Evolutionary conservation across 192 early-diverging fungal genomes (phyloP).

Genomic region (Pecoramyces ruminantium): DNA sequence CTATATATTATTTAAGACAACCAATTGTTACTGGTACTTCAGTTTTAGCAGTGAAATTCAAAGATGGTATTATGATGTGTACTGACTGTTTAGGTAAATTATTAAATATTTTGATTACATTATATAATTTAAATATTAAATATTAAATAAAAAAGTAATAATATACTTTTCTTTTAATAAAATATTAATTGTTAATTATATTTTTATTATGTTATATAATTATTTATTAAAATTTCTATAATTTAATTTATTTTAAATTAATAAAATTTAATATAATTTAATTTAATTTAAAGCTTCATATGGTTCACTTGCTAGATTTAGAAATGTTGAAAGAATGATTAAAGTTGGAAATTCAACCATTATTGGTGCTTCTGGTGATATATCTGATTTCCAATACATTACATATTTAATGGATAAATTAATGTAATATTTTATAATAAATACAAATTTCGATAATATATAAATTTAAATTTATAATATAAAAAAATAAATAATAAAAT

Average conservation of each 20-base stretch:
- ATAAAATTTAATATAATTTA: too few species aligned
- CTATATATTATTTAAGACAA: too few species aligned
- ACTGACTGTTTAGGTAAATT: slow-evolving; percentile 69
- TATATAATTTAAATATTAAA: too few species aligned
- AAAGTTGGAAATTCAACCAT: slow-evolving; percentile 68
- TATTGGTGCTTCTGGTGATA: slow-evolving; percentile 80
- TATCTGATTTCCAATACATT: slow-evolving; percentile 86
- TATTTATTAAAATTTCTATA: too few species aligned
- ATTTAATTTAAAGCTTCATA: slow-evolving; percentile 80
- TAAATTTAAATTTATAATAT: too few species aligned
- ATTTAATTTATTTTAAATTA: too few species aligned
- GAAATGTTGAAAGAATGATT: slow-evolving; percentile 67
- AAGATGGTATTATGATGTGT: slow-evolving; percentile 92
- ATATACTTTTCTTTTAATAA: too few species aligned
- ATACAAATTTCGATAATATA: too few species aligned
- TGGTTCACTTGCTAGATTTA: slow-evolving; percentile 82
- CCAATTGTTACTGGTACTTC: slow-evolving; percentile 90
- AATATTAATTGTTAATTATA: neutral
- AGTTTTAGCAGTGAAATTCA: slow-evolving; percentile 84
- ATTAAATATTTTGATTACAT: neutral
- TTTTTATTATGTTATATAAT: too few species aligned
- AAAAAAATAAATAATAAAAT: slow-evolving; percentile 4
- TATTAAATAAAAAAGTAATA: too few species aligned
- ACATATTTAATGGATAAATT: slow-evolving; percentile 63
- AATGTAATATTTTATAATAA: slow-evolving; percentile 24